Conservation (phyloP, 2,329 filamentous ascomycete genomes). For the Fusarium buharicum region DNA sequence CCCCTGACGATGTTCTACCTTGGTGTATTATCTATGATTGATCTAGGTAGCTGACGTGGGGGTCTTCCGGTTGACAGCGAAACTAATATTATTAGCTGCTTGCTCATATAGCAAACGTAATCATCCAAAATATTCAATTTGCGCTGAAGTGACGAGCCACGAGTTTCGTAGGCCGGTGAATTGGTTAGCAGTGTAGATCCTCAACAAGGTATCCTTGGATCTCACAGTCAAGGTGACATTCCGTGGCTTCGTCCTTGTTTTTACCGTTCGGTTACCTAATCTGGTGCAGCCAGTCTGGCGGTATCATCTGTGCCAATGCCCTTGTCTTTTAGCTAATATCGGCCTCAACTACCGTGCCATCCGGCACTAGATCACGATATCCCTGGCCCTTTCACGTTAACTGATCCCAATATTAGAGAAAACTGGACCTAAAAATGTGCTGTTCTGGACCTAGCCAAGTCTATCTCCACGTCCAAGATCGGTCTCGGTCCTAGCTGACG, state of each 20-base stretch:
- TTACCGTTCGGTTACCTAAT: slow-evolving; percentile 18
- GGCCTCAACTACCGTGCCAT: slow-evolving; percentile 35
- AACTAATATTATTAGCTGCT: slow-evolving; percentile 18
- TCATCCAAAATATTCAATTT: slow-evolving; percentile 20
- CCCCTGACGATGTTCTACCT: slow-evolving; percentile 2
- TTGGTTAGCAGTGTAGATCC: slow-evolving; percentile 25
- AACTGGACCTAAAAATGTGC: slow-evolving; percentile 14
- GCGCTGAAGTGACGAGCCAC: slow-evolving; percentile 10
- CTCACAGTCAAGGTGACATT: slow-evolving; percentile 37
- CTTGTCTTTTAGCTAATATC: slow-evolving; percentile 26
- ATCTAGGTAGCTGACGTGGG: slow-evolving; percentile 24
- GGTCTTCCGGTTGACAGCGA: slow-evolving; percentile 7
- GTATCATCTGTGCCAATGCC: slow-evolving; percentile 22
- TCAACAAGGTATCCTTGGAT: slow-evolving; percentile 35
- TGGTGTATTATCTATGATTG: slow-evolving; percentile 6
- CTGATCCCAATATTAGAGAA: slow-evolving; percentile 17
- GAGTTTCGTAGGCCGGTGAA: slow-evolving; percentile 11
- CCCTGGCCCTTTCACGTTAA: slow-evolving; percentile 6
- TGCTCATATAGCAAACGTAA: slow-evolving; percentile 26
- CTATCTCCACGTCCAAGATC: slow-evolving; percentile 13
- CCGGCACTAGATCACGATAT: slow-evolving; percentile 21
- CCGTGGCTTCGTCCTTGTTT: slow-evolving; percentile 26
- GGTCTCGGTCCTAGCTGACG: slow-evolving; percentile 23
- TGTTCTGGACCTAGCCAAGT: neutral
- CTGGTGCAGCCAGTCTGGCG: slow-evolving; percentile 35